Evolutionary conservation across 306 rosid species (phyloP), one percentile per base, ranked within the genome.

Genomic region (Echinosophora koreensis): DNA sequence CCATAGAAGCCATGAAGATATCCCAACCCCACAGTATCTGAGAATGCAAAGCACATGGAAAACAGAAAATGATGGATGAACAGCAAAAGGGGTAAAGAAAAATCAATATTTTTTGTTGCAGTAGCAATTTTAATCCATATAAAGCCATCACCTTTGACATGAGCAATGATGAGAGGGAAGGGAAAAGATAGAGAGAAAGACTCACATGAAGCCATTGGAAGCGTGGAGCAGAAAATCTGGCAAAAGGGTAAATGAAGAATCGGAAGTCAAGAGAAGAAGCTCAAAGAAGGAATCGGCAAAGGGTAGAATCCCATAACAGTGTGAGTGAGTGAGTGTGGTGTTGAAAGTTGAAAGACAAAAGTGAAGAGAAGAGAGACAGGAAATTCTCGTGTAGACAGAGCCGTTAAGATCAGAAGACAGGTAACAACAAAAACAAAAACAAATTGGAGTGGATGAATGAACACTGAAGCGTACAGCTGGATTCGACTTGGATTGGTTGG

Each of bases 161-260:
- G 74, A 35, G 11, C 17, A 34, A 10, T 11, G 27, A 69, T 12
- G 58, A 3, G 22, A 28, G 1, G 59, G 4, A 18, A 7, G 65
- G 8, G 54, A 4, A 13, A 18, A 64, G 50, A 59, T 9, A 74
- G 62, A 74, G 68, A 58, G 38, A 56, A 63, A 69, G 50, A 91
- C 93, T 87, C 81, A 91, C 96, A 82, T 65, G 96, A 77, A 88
- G 90, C 93, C 96, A 90, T 90, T 41, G 84, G 76, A 71, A 6
- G 59, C 16, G 76, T 3, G 72, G 18, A 63, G 46, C 42, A 68
- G 37, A 42, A 49, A 59, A 58, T 30, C 8, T 14, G 17, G 68
- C 5, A 61, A 38, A 69, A 65, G 56, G 82, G 79, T 14, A 38
- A 75, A 34, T 7, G 50, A 44, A 58, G 58, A 44, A 59, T 12